These are phyloP conservation scores for Saturnispora quitensis DNA, from an alignment of 805 yeast genomes.

Conservation along the genomic window DNA sequence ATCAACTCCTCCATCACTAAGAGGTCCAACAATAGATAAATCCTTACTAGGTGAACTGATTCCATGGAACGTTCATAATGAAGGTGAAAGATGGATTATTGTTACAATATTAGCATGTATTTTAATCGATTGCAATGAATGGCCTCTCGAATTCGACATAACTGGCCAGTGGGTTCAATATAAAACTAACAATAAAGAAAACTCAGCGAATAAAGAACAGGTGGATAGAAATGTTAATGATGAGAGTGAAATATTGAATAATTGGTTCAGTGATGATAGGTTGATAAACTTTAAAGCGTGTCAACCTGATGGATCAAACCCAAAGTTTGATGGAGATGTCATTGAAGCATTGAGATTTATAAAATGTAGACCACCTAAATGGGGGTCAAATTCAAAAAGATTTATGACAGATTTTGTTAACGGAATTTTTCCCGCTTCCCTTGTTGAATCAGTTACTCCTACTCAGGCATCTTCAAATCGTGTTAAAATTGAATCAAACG, in stretches of 20 bases:
- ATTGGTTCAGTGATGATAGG: conserved; percentile 15
- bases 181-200: neutral
- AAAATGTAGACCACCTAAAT: conserved; percentile 18
- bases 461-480: conserved; percentile 7
- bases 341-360: neutral
- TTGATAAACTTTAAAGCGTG: conserved; percentile 22
- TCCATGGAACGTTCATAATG: conserved; percentile 36
- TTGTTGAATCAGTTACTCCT: conserved; percentile 4
- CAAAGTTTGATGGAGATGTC: neutral
- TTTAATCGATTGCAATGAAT: conserved; percentile 24
- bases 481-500: conserved; percentile 7
- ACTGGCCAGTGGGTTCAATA: conserved; percentile 6
- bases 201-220: neutral
- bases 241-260: conserved; percentile 11
- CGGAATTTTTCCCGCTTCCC: conserved; percentile 17
- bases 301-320: conserved; percentile 16
- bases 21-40: conserved; percentile 48
- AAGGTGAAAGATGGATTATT: conserved; percentile 43
- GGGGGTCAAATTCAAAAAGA: conserved; percentile 25
- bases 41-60: conserved; percentile 50
- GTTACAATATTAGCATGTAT: conserved; percentile 43
- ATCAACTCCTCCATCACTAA: conserved; percentile 53
- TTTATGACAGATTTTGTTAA: conserved; percentile 27
- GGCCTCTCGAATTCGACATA: conserved; percentile 1
- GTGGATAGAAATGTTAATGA: neutral